Base-by-base conservation (phyloP, 495 filamentous ascomycete species). In the Penicillium waksmanii region DNA sequence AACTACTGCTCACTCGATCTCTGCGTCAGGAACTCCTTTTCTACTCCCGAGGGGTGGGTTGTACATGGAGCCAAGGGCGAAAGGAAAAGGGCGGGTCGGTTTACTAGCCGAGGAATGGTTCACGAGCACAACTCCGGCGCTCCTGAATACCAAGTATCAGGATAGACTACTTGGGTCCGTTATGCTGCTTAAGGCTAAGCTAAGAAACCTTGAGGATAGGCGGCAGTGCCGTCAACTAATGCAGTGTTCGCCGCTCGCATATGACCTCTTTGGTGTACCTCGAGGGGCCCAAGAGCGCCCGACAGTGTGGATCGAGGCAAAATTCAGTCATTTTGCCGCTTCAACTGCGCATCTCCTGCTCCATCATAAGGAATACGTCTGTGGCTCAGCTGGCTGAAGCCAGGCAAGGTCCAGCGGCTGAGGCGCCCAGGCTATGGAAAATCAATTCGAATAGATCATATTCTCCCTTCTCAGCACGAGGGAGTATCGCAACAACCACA, bases 251-350 rank as follows among this genome's bases (percentile, higher is more conserved):
- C 50, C 50, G 59, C 58, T 62, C 54, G 65, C 65, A 64, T 59
- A 67, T 62, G 57, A 65, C 59, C 57, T 65, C 57, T 58, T 65
- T 46, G 34, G 53, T 49, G 46, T 60, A 36, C 56, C 53, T 57
- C 48, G 33, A 53, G 59, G 57, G 65, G 23, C 64, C 64, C 62
- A 67, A 61, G 57, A 58, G 62, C 65, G 67, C 67, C 67, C 67
- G 65, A 60, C 51, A 56, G 53, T 48, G 65, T 68, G 67, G 65
- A 66, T 66, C 62, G 48, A 66, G 42, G 53, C 43, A 43, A 58
- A 61, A 56, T 51, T 53, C 58, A 53, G 58, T 44, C 46, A 40
- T 44, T 44, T 55, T 33, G 44, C 48, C 49, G 56, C 57, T 69
- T 38, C 51, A 51, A 21, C 53, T 51, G 59, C 51, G 47, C 43